Conservation (phyloP, 768 basidiomycete genomes). For the Rhodotorula diobovata region DNA sequence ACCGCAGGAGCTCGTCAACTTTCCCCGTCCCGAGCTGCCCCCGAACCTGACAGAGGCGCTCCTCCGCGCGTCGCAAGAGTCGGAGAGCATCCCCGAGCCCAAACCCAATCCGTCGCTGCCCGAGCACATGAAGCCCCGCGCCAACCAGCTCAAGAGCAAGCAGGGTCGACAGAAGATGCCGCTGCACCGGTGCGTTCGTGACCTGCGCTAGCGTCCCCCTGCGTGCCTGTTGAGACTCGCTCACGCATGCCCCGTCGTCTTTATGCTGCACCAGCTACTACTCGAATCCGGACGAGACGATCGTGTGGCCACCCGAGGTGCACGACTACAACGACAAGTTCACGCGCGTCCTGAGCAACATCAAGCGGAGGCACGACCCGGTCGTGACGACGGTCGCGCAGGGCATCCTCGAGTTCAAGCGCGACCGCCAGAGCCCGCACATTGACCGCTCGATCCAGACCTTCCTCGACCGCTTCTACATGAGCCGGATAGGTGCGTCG, state of each 20-base stretch:
- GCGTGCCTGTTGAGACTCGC: no score
- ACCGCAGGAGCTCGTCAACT: conserved; percentile 78
- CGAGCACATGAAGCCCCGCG: conserved; percentile 44
- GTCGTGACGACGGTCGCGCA: conserved; percentile 94
- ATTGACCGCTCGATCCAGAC: conserved; percentile 74
- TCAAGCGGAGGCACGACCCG: conserved; percentile 93
- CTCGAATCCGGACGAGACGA: conserved; percentile 62
- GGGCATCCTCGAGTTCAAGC: conserved; percentile 95
- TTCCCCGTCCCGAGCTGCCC: conserved; percentile 71
- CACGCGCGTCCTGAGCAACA: conserved; percentile 75
- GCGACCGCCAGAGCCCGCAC: conserved; percentile 53
- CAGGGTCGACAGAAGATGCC: conserved; percentile 69
- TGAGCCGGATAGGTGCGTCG: conserved; percentile 71
- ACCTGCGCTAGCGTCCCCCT: no score
- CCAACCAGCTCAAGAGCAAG: conserved; percentile 48
- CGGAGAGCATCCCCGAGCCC: conserved; percentile 62
- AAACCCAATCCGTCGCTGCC: conserved; percentile 71
- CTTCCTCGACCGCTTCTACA: conserved; percentile 95
- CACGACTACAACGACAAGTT: conserved; percentile 88
- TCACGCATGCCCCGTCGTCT: no score
- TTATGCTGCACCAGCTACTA: no score
- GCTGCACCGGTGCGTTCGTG: conserved; percentile 63
- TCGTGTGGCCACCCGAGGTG: conserved; percentile 84
- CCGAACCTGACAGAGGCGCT: conserved; percentile 62
- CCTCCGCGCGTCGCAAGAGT: conserved; percentile 55